A percentile compares a stretch with the other conserved stretches of the same genome.
phyloP scores from a whole-genome alignment of 2,329 filamentous ascomycete species.

The Bipolaris zeicola region DNA sequence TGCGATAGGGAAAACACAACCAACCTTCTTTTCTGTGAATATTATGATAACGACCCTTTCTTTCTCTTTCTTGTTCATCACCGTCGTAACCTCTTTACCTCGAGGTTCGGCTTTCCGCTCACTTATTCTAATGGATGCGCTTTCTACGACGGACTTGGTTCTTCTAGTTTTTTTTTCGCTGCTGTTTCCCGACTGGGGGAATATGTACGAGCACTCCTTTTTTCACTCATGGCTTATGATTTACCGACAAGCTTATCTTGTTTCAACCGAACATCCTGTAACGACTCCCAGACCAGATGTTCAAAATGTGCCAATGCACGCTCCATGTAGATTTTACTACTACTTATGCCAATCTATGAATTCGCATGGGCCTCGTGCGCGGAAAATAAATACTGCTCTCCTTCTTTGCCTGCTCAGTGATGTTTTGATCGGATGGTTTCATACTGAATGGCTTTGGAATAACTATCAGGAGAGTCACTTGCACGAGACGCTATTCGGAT shows the following conservation, averaged over 20 bases:
- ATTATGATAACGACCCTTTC: constrained; percentile 36
- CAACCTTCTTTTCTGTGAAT: constrained; percentile 34
- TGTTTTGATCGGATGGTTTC: not conserved
- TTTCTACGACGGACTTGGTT: constrained; percentile 1
- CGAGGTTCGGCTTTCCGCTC: constrained; percentile 2
- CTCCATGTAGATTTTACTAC: not conserved
- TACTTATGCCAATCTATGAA: not conserved
- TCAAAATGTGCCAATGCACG: not conserved
- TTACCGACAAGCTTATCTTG: not conserved
- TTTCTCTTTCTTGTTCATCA: constrained; percentile 16
- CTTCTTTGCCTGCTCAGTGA: not conserved
- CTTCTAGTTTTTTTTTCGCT: constrained; percentile 17
- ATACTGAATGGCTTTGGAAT: no score
- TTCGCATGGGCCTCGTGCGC: not conserved
- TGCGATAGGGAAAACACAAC: not conserved
- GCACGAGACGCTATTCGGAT: no score
- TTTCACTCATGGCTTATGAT: not conserved
- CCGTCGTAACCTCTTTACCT: not conserved
- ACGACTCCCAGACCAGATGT: not conserved
- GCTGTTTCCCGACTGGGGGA: constrained; percentile 16
- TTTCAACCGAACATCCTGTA: not conserved
- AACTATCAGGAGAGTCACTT: no score
- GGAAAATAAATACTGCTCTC: not conserved
- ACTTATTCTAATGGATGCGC: constrained; percentile 1
- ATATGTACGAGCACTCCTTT: not conserved